These are phyloP conservation scores for Hypomyces perniciosus DNA, from an alignment of 2,329 filamentous ascomycete genomes.

Conservation along the genomic window DNA sequence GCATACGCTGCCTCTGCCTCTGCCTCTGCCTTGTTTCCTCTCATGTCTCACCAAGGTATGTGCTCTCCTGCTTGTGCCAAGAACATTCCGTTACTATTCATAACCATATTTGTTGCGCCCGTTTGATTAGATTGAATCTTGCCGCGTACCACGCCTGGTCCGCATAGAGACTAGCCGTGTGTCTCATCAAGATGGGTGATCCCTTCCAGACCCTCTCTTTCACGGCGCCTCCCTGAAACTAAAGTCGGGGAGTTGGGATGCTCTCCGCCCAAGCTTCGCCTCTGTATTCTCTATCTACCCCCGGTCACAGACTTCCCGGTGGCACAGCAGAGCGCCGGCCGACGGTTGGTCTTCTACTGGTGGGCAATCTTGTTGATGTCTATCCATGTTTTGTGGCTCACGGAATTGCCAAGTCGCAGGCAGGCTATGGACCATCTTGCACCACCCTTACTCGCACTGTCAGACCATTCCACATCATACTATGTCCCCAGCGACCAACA, in stretches of 20 bases:
- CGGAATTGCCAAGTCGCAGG: not conserved
- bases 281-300: too few species aligned
- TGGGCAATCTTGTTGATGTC: not conserved
- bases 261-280: constrained; percentile 8
- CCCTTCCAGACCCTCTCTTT: too few species aligned
- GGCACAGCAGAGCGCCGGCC: too few species aligned
- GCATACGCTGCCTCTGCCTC: too few species aligned
- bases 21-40: too few species aligned
- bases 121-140: constrained; percentile 4
- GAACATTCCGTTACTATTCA: not conserved
- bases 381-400: not conserved
- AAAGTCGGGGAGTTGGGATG: not conserved
- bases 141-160: constrained; percentile 9
- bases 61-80: too few species aligned
- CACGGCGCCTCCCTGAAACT: too few species aligned
- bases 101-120: constrained; percentile 5
- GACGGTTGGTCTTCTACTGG: too few species aligned
- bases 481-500: too few species aligned
- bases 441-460: not conserved
- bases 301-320: too few species aligned
- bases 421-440: not conserved
- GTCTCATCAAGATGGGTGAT: constrained; percentile 12
- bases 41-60: too few species aligned
- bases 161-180: constrained; percentile 15
- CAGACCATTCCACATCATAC: not conserved